Base-by-base conservation (phyloP, 106 monocot species). In the Allium cepa region DNA sequence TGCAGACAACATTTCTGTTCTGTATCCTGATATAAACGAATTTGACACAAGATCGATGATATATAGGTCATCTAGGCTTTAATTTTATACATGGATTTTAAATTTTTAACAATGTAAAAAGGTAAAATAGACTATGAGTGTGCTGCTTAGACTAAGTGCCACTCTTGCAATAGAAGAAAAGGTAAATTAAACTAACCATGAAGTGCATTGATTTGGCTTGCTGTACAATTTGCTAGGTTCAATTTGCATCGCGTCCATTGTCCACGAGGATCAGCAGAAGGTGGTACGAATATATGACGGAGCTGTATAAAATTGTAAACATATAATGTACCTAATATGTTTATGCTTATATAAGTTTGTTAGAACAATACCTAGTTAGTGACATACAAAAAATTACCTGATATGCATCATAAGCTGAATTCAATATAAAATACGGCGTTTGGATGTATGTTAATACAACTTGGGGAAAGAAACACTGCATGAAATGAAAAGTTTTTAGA, bases 381-480 rank as follows among this genome's bases (percentile, higher is more conserved):
- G 36, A 36, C 36, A 36, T 36, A 36, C 36, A 5, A 36, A 36
- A 36, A 36, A 13, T 79, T 58, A 92, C 97, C 84, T 97, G 97
- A 53, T 76, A 97, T 27, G 76, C 75, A 73, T 97, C 97, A 59
- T 97, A 97, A 49, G 89, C 97, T 49, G 97, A 75, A 69, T 97
- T 97, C 72, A 92, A 73, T 53, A 97, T 77, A 58, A 97, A 97
- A 69, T 84, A 97, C 18, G 97, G 97, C 45, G 74, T 80, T 57
- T 60, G 67, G 66, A 97, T 89, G 59, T 74, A 78, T 18, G 76
- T 27, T 69, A 90, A 56, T 60, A 67, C 75, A 62, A 89, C 69
- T 53, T 97, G 89, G 4, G 97, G 97, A 72, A 92, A 97, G 80
- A 97, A 84, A 60, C 97, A 97, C 97, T 97, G 88, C 76, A 70